Evolutionary conservation across 108 stramenopile species (phyloP).

Genomic region (Conticribra guillardii): DNA sequence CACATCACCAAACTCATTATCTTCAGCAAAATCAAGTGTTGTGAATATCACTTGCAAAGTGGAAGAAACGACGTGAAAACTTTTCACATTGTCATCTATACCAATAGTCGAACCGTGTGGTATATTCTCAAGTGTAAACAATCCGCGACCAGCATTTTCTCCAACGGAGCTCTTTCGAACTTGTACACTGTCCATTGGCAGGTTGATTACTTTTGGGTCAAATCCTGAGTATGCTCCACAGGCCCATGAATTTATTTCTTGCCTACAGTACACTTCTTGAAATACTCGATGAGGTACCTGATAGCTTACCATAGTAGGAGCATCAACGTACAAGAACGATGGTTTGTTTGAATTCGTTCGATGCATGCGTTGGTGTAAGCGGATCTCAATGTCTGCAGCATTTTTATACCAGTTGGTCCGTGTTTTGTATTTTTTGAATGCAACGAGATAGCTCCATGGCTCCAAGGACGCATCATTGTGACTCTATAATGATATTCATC

Average conservation of each 20-base stretch:
- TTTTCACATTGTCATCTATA: conserved; percentile 29
- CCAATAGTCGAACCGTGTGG: conserved; percentile 12
- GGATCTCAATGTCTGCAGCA: conserved; percentile 21
- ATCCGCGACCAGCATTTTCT: conserved; percentile 47
- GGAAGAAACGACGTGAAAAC: conserved; percentile 34
- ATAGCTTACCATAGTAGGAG: conserved; percentile 26
- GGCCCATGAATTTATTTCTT: background rate
- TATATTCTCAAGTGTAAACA: conserved; percentile 36
- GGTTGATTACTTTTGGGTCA: conserved; percentile 39
- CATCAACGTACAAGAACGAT: conserved; percentile 29
- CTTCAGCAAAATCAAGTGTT: background rate
- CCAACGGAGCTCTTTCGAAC: conserved; percentile 34
- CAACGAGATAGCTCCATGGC: conserved; percentile 46
- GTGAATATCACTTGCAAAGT: conserved; percentile 8
- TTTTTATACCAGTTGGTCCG: conserved; percentile 38
- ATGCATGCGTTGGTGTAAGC: conserved; percentile 24
- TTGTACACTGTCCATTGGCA: conserved; percentile 26
- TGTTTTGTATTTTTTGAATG: conserved; percentile 22
- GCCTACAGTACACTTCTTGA: background rate
- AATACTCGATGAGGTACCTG: conserved; percentile 6
- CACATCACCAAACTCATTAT: background rate
- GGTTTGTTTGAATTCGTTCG: conserved; percentile 32
- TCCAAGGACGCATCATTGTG: too few relatives aligned
- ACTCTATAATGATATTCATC: conserved; percentile 14
- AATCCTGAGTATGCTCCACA: conserved; percentile 2